Evolutionary conservation across 202 grass and related monocot species (phyloP), one percentile per base, ranked within the genome.

Genomic region (Sporobolus alterniflorus): DNA sequence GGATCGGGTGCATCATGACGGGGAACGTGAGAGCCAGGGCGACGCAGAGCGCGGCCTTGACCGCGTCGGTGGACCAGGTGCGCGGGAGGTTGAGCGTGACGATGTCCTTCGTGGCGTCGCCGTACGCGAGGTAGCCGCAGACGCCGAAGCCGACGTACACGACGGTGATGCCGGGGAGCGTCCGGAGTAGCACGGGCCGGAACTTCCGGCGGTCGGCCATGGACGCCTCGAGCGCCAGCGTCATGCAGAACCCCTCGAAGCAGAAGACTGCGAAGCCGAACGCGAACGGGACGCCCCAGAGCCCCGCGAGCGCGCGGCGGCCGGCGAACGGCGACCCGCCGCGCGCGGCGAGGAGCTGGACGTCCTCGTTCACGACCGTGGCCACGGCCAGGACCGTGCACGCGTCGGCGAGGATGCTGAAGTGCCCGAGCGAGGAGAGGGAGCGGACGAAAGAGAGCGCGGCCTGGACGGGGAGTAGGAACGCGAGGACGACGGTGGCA

Each of bases 201-300:
- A 95, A 98, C 69, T 50, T 93, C 10, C n/a, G 59, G 26, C 82
- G 69, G 57, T 98, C 82, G 9, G 88, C 64, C 90, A 98, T 95
- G 39, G 95, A 95, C 42, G 88, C 86, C 84, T 98, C 95, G 47
- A 95, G 86, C 34, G 90, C 88, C 22, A 98, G 82, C 76, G 90
- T 95, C 79, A 95, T 83, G 90, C 88, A 88, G 87, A 98, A 98
- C 6, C 95, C 95, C 81, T 95, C 92, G 70, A 93, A 98, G 86
- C 95, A 98, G 82, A 98, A 98, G 3, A 98, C 90, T 2, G 88
- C 90, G 83, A 95, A 85, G 1, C 95, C 90, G 84, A 49, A 83
- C 5, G 88, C 95, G 69, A 95, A 98, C n/a, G 92, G 82, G 28
- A 94, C 69, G 48, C 88, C 88, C 92, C 86, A 90, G 63, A 87